These are phyloP conservation scores for Gastrolobium villosum DNA, from an alignment of 306 rosid genomes.

Conservation along the genomic window DNA sequence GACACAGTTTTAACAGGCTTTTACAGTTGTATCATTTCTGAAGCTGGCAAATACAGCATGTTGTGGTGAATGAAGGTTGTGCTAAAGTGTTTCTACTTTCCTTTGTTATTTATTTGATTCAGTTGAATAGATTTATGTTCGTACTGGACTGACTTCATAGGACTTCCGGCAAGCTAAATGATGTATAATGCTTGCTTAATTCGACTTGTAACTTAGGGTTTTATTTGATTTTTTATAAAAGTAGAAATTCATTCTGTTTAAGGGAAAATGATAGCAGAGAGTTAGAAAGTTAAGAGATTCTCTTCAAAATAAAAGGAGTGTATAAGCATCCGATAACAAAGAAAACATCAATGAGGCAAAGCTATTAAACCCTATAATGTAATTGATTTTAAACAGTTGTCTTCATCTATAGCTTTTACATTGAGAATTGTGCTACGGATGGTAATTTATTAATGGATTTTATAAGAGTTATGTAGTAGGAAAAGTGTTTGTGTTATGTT, in stretches of 20 bases:
- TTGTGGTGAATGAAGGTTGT: slow-evolving; percentile 27
- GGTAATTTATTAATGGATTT: neutral
- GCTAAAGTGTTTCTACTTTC: neutral
- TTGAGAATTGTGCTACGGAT: too few species aligned
- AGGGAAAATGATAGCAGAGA: too few species aligned
- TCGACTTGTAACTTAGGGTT: neutral
- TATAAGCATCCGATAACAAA: too few species aligned
- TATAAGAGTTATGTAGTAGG: too few species aligned
- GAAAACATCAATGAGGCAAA: too few species aligned
- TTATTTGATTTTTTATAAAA: neutral
- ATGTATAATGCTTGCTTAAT: neutral
- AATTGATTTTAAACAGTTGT: too few species aligned
- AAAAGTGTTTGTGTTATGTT: too few species aligned
- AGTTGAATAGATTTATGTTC: neutral
- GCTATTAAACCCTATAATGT: too few species aligned
- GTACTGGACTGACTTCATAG: neutral
- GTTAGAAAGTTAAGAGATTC: too few species aligned
- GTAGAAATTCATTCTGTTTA: neutral
- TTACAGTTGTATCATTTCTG: slow-evolving; percentile 28
- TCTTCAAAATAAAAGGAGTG: too few species aligned
- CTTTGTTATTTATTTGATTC: neutral
- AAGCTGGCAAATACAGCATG: slow-evolving; percentile 44
- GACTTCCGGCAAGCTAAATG: neutral
- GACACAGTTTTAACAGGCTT: slow-evolving; percentile 31
- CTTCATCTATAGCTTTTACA: too few species aligned